A percentile compares a stretch with the other conserved stretches of the same genome.
phyloP scores from a whole-genome alignment of 2,329 filamentous ascomycete species.

The Fonsecaea pedrosoi region DNA sequence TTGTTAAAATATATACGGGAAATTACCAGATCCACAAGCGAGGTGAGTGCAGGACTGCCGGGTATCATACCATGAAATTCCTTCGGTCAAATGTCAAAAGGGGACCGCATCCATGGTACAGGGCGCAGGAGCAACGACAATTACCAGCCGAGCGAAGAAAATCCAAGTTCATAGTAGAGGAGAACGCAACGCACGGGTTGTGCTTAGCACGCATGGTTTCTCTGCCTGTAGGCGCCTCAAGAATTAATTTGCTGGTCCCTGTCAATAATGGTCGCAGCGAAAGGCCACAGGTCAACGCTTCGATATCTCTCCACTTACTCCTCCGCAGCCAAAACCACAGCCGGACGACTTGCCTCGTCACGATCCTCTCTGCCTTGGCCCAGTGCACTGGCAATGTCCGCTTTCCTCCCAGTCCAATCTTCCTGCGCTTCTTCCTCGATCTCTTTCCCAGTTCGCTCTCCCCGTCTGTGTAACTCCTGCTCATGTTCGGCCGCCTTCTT shows the following conservation, averaged over 20 bases:
- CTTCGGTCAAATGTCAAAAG: neutral
- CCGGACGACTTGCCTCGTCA: conserved; percentile 25
- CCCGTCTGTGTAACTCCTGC: conserved; percentile 35
- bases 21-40: neutral
- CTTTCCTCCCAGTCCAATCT: conserved; percentile 39
- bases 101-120: neutral
- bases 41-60: neutral
- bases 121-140: neutral
- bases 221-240: conserved; percentile 1
- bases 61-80: neutral
- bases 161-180: neutral
- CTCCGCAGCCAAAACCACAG: conserved; percentile 40
- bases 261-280: neutral
- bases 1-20: no score
- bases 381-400: conserved; percentile 38
- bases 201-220: neutral
- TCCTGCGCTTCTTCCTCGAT: conserved; percentile 35
- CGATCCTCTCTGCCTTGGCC: conserved; percentile 26
- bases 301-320: conserved; percentile 24
- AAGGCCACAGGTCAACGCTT: neutral
- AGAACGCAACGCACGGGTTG: neutral
- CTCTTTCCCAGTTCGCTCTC: conserved; percentile 35
- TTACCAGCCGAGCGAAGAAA: neutral
- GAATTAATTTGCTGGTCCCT: neutral
- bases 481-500: conserved; percentile 35